These are phyloP conservation scores for Ilyonectria sp. DNA, from an alignment of 2,329 filamentous ascomycete species.

Conservation along the genomic window DNA sequence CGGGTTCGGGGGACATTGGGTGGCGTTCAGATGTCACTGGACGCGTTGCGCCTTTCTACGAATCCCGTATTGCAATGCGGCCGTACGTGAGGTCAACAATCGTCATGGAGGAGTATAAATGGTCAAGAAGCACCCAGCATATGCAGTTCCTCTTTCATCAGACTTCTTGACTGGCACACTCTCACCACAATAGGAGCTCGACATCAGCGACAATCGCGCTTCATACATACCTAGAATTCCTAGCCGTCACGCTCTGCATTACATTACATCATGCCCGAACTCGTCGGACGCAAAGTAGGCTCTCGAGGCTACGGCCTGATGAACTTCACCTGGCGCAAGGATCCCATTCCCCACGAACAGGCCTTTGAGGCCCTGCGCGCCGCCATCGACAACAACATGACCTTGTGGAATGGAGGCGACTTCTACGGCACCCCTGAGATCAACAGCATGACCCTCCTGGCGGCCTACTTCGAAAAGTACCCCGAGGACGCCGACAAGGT, in stretches of 20 bases:
- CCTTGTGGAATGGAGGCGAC: conserved; percentile 33
- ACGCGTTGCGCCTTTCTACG: no score
- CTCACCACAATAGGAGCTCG: not conserved
- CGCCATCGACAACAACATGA: conserved; percentile 33
- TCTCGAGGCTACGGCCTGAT: not conserved
- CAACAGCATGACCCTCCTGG: conserved; percentile 65
- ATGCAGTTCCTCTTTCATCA: not conserved
- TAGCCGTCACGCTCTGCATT: not conserved
- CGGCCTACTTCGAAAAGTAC: conserved; percentile 67
- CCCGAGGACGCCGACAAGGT: conserved; percentile 70
- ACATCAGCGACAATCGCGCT: not conserved
- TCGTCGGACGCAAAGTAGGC: not conserved
- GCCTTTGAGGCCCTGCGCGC: conserved; percentile 29
- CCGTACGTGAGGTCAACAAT: not conserved
- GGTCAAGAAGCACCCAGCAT: not conserved
- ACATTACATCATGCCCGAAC: not conserved
- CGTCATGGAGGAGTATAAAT: not conserved
- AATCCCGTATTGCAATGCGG: not conserved
- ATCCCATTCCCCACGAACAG: conserved; percentile 12
- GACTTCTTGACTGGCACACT: not conserved
- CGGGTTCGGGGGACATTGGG: no score
- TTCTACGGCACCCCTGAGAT: conserved; percentile 51
- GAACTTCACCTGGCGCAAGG: conserved; percentile 1
- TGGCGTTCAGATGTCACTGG: no score
- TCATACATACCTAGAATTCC: not conserved